Percentiles rank a stretch among this genome's conserved stretches.
phyloP scores from a whole-genome alignment of 2,329 filamentous ascomycete genomes.

The Monilinia laxa region DNA sequence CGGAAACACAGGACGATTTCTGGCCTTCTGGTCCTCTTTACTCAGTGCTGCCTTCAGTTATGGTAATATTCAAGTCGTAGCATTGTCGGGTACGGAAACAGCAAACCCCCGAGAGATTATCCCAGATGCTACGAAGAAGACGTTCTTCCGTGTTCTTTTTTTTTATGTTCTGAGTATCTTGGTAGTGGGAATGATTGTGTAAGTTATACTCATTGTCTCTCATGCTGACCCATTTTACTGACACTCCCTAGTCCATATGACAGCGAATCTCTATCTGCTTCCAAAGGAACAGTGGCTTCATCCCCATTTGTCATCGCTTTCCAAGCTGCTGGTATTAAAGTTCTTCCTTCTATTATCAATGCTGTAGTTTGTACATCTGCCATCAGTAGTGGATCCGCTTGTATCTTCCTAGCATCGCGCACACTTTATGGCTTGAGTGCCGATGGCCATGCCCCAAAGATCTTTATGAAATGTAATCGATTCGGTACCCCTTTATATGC shows the following conservation, averaged over 20 bases:
- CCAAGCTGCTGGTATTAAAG: constrained; percentile 63
- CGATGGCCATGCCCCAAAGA: constrained; percentile 53
- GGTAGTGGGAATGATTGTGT: constrained; percentile 52
- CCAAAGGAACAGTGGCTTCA: constrained; percentile 48
- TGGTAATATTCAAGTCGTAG: constrained; percentile 53
- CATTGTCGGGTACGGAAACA: constrained; percentile 56
- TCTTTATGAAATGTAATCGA: constrained; percentile 56
- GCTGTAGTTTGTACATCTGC: constrained; percentile 64
- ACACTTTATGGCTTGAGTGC: constrained; percentile 61
- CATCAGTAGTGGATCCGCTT: constrained; percentile 23
- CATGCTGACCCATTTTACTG: constrained; percentile 38
- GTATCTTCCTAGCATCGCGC: constrained; percentile 39
- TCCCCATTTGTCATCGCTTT: constrained; percentile 72
- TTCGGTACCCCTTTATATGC: constrained; percentile 57
- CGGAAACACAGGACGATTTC: constrained; percentile 58
- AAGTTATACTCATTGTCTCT: constrained; percentile 36
- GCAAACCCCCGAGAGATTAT: constrained; percentile 53
- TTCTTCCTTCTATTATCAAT: constrained; percentile 72
- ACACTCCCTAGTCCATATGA: constrained; percentile 58
- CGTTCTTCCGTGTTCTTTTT: constrained; percentile 56
- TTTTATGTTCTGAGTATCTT: constrained; percentile 48
- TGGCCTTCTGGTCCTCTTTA: constrained; percentile 48
- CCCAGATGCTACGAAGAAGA: constrained; percentile 51
- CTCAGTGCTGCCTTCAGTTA: constrained; percentile 49
- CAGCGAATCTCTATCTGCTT: constrained; percentile 46